Base-by-base conservation (phyloP, 306 rosid genomes). In the Inga oerstediana region DNA sequence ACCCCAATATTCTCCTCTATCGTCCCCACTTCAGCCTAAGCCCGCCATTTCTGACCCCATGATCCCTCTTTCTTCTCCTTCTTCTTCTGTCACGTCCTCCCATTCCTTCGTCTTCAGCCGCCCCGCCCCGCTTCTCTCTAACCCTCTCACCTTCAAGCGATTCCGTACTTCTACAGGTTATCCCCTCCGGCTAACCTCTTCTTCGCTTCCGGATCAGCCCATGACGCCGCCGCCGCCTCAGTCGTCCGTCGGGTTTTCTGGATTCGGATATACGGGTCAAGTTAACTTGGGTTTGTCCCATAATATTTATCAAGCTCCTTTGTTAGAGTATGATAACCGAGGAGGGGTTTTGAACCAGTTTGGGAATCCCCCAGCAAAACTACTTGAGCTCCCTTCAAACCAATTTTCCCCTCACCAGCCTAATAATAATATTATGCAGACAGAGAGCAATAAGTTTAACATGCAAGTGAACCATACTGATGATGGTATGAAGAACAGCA, bases 381-480 rank as follows among this genome's bases (percentile, higher is more conserved):
- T 88, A 66, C 68, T 88, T 39, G 91, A 90, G 86, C 89, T 87
- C 83, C 86, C 90, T 88, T 87, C 92, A 75, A 80, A 61, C 88
- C 93, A 88, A 72, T 82, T 81, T 16, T 71, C 79, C 4, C 54
- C 54, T 16, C 54, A 49, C 66, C 85, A 86, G 75, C 19, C 19
- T 14, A 30, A 65, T 4, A 30, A 49, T 49, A 49, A 32, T 2
- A 66, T 62, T 14, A 32, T 74, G 7, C 81, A 76, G 3, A 61
- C 78, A 2, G 84, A 77, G 16, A 70, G 85, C 13, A 74, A 78
- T 16, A 74, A 78, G 22, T 52, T 77, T 20, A 84, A 87, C 17
- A 30, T 70, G 59, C 82, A 74, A 34, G 8, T 82, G 15, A 65
- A 58, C 61, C 69, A 82, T 19, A 24, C 59, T 13, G 43, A 16